A percentile compares a stretch with the other conserved stretches of the same genome.
Conservation (phyloP, 1,284 basidiomycete genomes). For the Cutaneotrichosporon cavernicola region DNA sequence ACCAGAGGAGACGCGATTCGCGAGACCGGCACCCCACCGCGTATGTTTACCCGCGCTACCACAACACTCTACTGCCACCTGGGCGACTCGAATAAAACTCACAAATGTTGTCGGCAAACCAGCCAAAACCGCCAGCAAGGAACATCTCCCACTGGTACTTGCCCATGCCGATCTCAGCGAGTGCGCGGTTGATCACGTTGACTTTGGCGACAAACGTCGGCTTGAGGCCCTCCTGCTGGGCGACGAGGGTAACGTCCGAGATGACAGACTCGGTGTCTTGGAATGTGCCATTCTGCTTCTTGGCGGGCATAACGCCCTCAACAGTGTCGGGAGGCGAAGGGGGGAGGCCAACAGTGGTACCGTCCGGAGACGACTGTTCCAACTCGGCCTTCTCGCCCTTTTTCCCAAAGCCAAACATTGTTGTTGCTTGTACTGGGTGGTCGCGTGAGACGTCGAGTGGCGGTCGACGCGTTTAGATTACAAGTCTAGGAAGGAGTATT, state of each 20-base stretch:
- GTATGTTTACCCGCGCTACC: not conserved
- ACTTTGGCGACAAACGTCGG: slow-evolving; percentile 39
- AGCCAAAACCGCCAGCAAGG: slow-evolving; percentile 56
- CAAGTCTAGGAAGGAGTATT: not conserved
- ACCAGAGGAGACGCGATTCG: not conserved
- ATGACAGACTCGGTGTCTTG: slow-evolving; percentile 26
- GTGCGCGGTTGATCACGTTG: slow-evolving; percentile 38
- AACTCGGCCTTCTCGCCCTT: not conserved
- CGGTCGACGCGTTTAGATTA: not conserved
- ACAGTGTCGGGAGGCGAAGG: not conserved
- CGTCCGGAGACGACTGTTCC: not conserved
- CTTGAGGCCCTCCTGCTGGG: slow-evolving; percentile 31
- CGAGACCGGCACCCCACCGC: not conserved
- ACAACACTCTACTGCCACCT: not conserved
- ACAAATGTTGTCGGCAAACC: slow-evolving; percentile 57
- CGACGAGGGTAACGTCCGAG: slow-evolving; percentile 26
- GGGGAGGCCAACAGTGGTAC: slow-evolving; percentile 2
- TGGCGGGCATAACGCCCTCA: slow-evolving; percentile 1
- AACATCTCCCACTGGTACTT: slow-evolving; percentile 64
- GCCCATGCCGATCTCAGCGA: slow-evolving; percentile 60
- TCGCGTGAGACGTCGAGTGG: not conserved
- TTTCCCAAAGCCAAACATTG: slow-evolving; percentile 8
- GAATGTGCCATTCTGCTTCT: slow-evolving; percentile 2
- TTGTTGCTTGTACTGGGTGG: not conserved
- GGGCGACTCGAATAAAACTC: slow-evolving; percentile 11